phyloP scores from a whole-genome alignment of 2,329 filamentous ascomycete genomes.

The Botrytis galanthina region DNA sequence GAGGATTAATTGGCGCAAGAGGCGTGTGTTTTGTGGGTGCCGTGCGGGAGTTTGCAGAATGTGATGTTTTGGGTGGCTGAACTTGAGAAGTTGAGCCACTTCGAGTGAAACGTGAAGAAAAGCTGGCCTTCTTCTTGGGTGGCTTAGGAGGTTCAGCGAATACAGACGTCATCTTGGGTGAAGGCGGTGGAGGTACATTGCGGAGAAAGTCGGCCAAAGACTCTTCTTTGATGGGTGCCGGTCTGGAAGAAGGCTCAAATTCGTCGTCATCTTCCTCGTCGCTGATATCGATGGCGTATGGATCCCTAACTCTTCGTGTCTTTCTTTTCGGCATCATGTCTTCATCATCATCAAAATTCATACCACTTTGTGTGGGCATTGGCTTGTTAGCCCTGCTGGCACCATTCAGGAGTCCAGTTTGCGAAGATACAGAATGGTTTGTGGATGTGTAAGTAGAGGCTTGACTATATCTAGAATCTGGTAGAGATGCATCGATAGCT shows the following conservation, averaged over 20 bases:
- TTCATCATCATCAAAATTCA: conserved; percentile 32
- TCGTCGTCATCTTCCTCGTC: conserved; percentile 41
- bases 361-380: conserved; percentile 22
- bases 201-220: conserved; percentile 71
- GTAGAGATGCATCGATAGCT: conserved; percentile 57
- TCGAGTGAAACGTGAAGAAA: conserved; percentile 58
- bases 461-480: conserved; percentile 54
- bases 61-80: conserved; percentile 38
- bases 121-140: conserved; percentile 57
- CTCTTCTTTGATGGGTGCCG: conserved; percentile 50
- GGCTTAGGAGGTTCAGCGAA: conserved; percentile 27
- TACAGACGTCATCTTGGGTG: conserved; percentile 40
- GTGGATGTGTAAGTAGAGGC: conserved; percentile 23
- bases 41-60: conserved; percentile 31
- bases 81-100: conserved; percentile 39
- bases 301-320: conserved; percentile 76
- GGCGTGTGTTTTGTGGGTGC: conserved; percentile 40
- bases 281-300: conserved; percentile 86
- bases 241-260: conserved; percentile 27
- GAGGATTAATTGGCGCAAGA: conserved; percentile 32
- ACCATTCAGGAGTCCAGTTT: conserved; percentile 62
- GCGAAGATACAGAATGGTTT: conserved; percentile 56
- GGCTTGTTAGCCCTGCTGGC: conserved; percentile 39
- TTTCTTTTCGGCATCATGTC: conserved; percentile 66
- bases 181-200: conserved; percentile 64